Evolutionary conservation across 768 basidiomycete species (phyloP), one percentile per base, ranked within the genome.

Genomic region (Lepiota brunneoincarnata): DNA sequence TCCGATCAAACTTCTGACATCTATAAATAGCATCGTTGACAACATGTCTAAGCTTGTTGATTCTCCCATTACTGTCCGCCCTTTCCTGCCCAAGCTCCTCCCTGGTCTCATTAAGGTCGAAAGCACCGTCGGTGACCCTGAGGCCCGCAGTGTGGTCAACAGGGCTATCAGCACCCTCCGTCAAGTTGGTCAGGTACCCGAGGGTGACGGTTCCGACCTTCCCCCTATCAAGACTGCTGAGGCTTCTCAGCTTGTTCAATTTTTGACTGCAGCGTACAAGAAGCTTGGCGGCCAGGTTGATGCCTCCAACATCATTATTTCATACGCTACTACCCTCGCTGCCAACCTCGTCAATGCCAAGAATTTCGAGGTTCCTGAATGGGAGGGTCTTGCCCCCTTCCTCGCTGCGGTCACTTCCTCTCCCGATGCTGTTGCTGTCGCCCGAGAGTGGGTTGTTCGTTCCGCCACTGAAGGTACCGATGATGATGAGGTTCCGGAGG

Each of bases 41-140:
- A 98, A 97, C 84, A 98, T 98, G 95, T 72, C 95, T 67, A 97
- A 97, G 78, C 86, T 98, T 66, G 95, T 98, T 67, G 94, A 96
- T 76, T 96, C 93, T 23, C 82, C 87, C 50, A 75, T 93, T 73
- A 96, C 93, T 48, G 95, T 98, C 73, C 89, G 95, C 66, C 95
- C 95, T 56, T 98, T 98, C 89, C 67, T 98, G 62, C 94, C 93
- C 65, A 94, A 91, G 73, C 87, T 98, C 31, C 86, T 98, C 63
- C 95, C 95, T 21, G 93, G 91, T 61, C 81, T 98, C 53, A 83
- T 98, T 79, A 98, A 98, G 85, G 87, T 96, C 60, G 91, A 96
- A 80, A 81, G 82, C 57, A 83, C 89, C 65, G 93, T 98, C 56
- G 95, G 92, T 75, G 97, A 99, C 74, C 97, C 97, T 51, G 97